Base-by-base conservation (phyloP, 73 alveolate species). In the Paramecium pentaurelia region DNA sequence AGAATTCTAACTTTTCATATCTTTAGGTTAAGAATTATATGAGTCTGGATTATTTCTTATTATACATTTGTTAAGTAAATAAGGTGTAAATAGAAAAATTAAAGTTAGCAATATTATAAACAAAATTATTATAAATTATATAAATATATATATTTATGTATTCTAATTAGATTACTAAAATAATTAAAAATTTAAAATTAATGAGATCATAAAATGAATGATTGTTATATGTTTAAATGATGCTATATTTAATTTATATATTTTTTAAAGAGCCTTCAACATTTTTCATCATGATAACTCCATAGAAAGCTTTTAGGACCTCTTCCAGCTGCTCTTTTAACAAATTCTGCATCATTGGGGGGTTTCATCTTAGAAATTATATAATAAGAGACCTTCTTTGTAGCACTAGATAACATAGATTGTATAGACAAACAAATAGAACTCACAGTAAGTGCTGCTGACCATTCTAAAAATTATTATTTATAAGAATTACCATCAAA, bases 361-460 rank as follows among this genome's bases (percentile, higher is more conserved):
- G 99, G 99, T 86, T 95, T 94, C 60, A 44, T 51, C 94, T 89
- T 40, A 18, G 16, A 18, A 40, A 27, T 6, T 8, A 5, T 37
- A 47, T 28, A 42, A 42, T 75, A 22, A 20, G 12, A 36, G 77
- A 89, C 94, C 77, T 96, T 96, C 86, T 93, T 77, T 22, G 94
- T 86, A 11, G 99, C 99, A 77, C 98, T 92, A 5, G 98, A 92
- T 54, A 98, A 92, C 99, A 98, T 98, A 3, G 98, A 92, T 77
- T 94, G 92, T 58, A 98, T 96, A 73, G 99, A 96, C 86, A 98
- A 87, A 71, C 97, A 94, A 27, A 98, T 97, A 5, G 99, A 96
- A 38, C 98, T 80, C 12, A 97, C 99, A 77, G 98, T 97, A 40
- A 98, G 91, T 5, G 99, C 97, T 18, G 99, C 99, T 30, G 99